A percentile compares a stretch with the other conserved stretches of the same genome.
These are phyloP conservation scores for Eucalyptus marginata DNA, from an alignment of 345 rosid genomes.

Conservation along the genomic window DNA sequence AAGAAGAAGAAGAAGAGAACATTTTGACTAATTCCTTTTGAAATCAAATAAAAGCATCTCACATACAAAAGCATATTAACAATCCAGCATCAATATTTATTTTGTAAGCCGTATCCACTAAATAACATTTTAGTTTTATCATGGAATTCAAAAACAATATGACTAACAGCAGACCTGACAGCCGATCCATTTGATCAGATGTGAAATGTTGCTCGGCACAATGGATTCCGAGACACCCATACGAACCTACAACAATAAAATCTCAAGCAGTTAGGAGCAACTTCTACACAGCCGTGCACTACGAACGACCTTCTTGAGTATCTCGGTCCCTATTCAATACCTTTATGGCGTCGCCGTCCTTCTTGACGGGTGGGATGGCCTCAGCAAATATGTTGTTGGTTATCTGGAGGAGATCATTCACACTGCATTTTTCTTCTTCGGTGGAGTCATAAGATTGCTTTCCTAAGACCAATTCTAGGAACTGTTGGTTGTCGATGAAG, in stretches of 20 bases:
- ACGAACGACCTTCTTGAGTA: no score
- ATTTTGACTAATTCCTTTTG: background rate
- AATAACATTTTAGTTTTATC: background rate
- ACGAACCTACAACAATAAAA: background rate
- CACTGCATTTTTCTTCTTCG: background rate
- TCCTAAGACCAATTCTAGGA: background rate
- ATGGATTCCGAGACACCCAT: background rate
- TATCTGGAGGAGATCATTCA: background rate
- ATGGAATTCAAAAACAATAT: background rate
- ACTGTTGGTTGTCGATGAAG: background rate
- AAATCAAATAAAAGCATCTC: background rate
- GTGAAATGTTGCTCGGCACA: background rate
- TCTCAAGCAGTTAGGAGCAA: background rate
- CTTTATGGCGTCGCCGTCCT: background rate
- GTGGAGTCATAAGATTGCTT: background rate
- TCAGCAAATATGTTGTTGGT: background rate
- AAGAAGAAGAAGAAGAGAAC: background rate
- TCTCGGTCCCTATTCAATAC: background rate
- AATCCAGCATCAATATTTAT: background rate
- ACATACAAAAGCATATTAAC: background rate
- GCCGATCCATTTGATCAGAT: background rate
- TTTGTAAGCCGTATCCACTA: fast-evolving
- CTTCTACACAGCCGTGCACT: background rate
- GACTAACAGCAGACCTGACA: background rate
- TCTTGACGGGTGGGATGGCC: background rate